A percentile compares a stretch with the other conserved stretches of the same genome.
These are phyloP conservation scores for Ascochyta rabiei DNA, from an alignment of 2,329 filamentous ascomycete genomes.

Conservation along the genomic window DNA sequence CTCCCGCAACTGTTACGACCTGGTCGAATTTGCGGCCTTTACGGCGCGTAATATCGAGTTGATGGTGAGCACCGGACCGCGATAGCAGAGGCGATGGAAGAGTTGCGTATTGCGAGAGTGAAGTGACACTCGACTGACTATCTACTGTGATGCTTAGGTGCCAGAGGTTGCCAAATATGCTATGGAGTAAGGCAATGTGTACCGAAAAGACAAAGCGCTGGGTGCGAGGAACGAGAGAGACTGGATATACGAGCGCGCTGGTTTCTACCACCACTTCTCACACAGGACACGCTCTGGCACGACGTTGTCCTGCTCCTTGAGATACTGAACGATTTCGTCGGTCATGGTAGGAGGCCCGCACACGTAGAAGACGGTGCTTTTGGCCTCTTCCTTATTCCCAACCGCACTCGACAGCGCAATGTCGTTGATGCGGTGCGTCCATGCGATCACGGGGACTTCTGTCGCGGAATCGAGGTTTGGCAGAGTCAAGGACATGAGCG, in stretches of 20 bases:
- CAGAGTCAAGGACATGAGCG: slow-evolving; percentile 42
- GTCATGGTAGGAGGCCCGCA: slow-evolving; percentile 58
- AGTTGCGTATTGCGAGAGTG: slow-evolving; percentile 17
- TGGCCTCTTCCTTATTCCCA: slow-evolving; percentile 43
- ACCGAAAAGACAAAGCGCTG: slow-evolving; percentile 10
- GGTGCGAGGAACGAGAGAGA: slow-evolving; percentile 3
- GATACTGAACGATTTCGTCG: slow-evolving; percentile 52
- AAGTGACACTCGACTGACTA: slow-evolving; percentile 19
- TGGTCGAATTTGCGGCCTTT: slow-evolving; percentile 26
- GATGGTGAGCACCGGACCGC: slow-evolving; percentile 29
- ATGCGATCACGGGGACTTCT: slow-evolving; percentile 39
- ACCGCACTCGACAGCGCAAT: slow-evolving; percentile 50
- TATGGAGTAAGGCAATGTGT: slow-evolving; percentile 1
- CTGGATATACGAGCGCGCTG: slow-evolving; percentile 3
- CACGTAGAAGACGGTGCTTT: slow-evolving; percentile 53
- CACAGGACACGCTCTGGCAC: slow-evolving; percentile 50
- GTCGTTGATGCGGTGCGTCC: slow-evolving; percentile 43
- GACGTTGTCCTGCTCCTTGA: slow-evolving; percentile 49
- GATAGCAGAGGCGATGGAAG: slow-evolving; percentile 12
- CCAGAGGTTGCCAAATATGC: slow-evolving; percentile 7
- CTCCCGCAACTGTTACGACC: slow-evolving; percentile 14
- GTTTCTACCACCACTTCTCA: slow-evolving; percentile 59
- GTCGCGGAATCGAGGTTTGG: slow-evolving; percentile 37
- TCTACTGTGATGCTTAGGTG: slow-evolving; percentile 10
- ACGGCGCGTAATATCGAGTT: slow-evolving; percentile 34